phyloP scores from a whole-genome alignment of 495 filamentous ascomycete species.

The Neurospora sp. region DNA sequence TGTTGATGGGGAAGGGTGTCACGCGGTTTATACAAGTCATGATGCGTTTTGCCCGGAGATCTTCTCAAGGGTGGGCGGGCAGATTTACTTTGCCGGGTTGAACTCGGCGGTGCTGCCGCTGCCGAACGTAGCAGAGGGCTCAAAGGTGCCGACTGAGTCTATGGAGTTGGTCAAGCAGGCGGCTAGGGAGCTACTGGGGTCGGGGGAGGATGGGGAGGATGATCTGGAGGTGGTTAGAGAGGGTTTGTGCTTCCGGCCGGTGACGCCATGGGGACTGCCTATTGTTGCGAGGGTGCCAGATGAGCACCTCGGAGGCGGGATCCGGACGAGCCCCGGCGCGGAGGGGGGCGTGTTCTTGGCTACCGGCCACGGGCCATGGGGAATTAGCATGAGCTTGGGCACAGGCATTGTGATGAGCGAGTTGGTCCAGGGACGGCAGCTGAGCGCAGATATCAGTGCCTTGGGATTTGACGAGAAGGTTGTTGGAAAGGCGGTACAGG shows the following conservation, averaged over 20 bases:
- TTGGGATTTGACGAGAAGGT: conserved; percentile 7
- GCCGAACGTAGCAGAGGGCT: conserved; percentile 42
- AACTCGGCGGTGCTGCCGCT: conserved; percentile 51
- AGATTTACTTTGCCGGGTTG: conserved; percentile 67
- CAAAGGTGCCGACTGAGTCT: conserved; percentile 30
- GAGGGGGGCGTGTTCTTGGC: conserved; percentile 62
- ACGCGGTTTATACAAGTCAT: conserved; percentile 58
- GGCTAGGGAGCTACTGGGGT: conserved; percentile 46
- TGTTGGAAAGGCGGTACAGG: background rate
- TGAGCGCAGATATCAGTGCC: conserved; percentile 38
- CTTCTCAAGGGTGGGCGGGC: conserved; percentile 52
- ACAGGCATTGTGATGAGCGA: conserved; percentile 58
- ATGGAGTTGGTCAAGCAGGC: conserved; percentile 44
- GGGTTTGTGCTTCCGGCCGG: conserved; percentile 64
- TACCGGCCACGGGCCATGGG: conserved; percentile 67
- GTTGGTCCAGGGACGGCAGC: conserved; percentile 43
- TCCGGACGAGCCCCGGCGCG: conserved; percentile 27
- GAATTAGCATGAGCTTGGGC: conserved; percentile 51
- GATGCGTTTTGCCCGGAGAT: conserved; percentile 61
- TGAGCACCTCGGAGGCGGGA: conserved; percentile 36
- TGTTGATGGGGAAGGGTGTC: conserved; percentile 35
- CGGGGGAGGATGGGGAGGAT: conserved; percentile 21
- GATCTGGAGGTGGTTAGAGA: conserved; percentile 55
- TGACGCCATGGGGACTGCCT: conserved; percentile 50
- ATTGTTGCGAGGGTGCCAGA: conserved; percentile 49